These are phyloP conservation scores for Ilex paraguariensis DNA, from an alignment of 305 asterid species.

Conservation along the genomic window DNA sequence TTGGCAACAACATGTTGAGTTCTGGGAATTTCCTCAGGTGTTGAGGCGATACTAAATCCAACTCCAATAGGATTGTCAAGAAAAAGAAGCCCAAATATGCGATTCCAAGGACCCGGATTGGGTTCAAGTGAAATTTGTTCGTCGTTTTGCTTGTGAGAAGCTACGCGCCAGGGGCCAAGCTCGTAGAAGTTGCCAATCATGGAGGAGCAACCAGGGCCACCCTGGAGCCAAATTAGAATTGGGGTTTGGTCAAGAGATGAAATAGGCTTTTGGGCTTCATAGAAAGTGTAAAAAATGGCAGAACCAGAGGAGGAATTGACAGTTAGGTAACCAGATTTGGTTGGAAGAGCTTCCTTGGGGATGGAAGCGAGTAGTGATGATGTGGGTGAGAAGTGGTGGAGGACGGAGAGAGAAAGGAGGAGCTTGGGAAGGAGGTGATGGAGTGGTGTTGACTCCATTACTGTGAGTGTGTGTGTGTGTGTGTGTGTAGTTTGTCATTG, in stretches of 20 bases:
- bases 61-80: constrained; percentile 84
- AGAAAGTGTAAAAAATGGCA: neutral
- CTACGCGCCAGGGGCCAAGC: neutral
- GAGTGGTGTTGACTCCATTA: neutral
- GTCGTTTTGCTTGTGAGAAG: constrained; percentile 5
- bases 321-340: neutral
- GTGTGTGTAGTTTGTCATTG: too few relatives aligned
- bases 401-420: neutral
- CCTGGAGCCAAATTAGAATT: neutral
- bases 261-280: neutral
- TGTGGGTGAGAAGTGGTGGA: neutral
- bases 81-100: constrained; percentile 55
- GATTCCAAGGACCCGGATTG: constrained; percentile 70
- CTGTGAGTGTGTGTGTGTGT: neutral
- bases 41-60: constrained; percentile 70
- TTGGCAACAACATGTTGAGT: constrained; percentile 61
- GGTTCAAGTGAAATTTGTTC: constrained; percentile 31
- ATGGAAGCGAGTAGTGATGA: neutral
- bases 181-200: neutral
- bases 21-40: constrained; percentile 65
- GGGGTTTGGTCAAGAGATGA: neutral
- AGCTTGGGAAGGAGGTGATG: neutral
- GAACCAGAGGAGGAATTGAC: neutral
- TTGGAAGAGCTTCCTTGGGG: neutral
- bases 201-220: neutral